Base-by-base conservation (phyloP, 2,329 filamentous ascomycete genomes). In the Leptosphaerulina australis region DNA sequence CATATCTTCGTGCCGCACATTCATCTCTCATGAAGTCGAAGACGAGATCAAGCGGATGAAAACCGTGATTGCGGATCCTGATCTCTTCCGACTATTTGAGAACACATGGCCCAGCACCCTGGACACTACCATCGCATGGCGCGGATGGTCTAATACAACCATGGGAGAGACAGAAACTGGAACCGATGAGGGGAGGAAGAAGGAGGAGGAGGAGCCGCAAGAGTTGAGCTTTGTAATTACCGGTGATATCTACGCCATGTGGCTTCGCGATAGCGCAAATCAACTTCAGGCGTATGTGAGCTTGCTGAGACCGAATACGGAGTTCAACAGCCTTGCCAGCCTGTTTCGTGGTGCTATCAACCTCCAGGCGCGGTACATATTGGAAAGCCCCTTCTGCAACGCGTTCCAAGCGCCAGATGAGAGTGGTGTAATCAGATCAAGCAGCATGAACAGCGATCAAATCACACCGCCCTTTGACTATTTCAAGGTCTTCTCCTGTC, bases 81-180 rank as follows among this genome's bases (percentile, higher is more conserved):
- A 92, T 67, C 77, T 91, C 10, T 84, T 80, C 66, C 80, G 86
- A 1, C 72, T 91, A 3, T 91, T 91, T 61, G 75, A 85, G 62
- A 91, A 91, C 66, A 77, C 83, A 1, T 91, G 84, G 71, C 87
- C 88, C 0, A 91, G 88, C 69, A 90, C 88, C 0, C 74, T 91
- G n/a, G 88, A 90, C 64, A 90, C 87, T 0, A 88, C 87, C 0
- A 80, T 90, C 37, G 79, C 79, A 48, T 90, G 86, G 87, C 82
- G 79, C 41, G 88, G 88, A 1, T 73, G 75, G 43, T 77, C 77
- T 6, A 79, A 83, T 49, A 76, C 81, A 52, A 72, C 78, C 0
- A 34, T 31, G 11, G 12, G 45, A 38, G 53, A 50, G 31, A 46
- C 29, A 20, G 11, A 17, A 8, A 4, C 48, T 5, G 41, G 46